phyloP scores from a whole-genome alignment of 495 filamentous ascomycete genomes.

The Penicillium steckii region DNA sequence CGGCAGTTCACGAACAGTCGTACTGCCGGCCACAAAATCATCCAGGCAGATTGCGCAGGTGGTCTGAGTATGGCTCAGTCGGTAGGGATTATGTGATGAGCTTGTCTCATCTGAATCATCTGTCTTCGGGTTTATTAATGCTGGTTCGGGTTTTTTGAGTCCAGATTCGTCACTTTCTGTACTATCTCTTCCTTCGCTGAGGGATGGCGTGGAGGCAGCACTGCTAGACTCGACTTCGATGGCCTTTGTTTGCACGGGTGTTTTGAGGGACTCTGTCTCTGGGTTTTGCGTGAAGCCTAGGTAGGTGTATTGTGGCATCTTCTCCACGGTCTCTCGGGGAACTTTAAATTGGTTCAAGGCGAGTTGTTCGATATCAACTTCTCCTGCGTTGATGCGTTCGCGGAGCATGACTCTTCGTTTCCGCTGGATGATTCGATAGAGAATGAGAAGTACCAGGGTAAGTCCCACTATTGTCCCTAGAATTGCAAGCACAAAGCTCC shows the following conservation, averaged over 20 bases:
- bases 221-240: constrained; percentile 5
- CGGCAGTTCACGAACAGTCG: constrained; percentile 77
- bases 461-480: constrained; percentile 69
- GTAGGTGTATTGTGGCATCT: constrained; percentile 75
- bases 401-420: constrained; percentile 62
- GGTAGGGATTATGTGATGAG: constrained; percentile 11
- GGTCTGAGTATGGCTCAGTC: constrained; percentile 42
- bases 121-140: constrained; percentile 7
- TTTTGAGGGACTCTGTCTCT: constrained; percentile 12
- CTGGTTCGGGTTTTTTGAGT: constrained; percentile 19
- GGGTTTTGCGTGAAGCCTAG: constrained; percentile 35
- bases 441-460: constrained; percentile 59
- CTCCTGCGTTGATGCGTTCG: constrained; percentile 66
- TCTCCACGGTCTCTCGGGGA: constrained; percentile 63
- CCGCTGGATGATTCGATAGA: constrained; percentile 74
- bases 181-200: constrained; percentile 5
- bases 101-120: not conserved
- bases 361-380: constrained; percentile 76
- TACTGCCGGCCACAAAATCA: constrained; percentile 63
- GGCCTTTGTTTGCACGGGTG: constrained; percentile 4
- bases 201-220: not conserved
- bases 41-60: constrained; percentile 86
- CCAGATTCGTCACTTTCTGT: not conserved
- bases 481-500: constrained; percentile 81
- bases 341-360: constrained; percentile 76